These are phyloP conservation scores for Russula earlei DNA, from an alignment of 768 basidiomycete species.

Conservation along the genomic window DNA sequence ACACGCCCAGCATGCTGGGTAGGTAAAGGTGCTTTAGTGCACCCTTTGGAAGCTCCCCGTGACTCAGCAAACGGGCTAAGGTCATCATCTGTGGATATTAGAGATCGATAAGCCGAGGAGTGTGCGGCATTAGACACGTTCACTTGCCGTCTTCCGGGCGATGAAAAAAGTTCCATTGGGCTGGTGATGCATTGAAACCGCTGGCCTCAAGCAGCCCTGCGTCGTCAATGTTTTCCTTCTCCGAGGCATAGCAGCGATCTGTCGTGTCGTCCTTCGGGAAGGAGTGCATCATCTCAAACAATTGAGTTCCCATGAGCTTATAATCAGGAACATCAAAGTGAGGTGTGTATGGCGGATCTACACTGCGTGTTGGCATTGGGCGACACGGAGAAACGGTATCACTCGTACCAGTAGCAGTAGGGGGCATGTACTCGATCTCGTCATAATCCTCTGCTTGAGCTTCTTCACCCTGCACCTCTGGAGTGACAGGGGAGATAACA, in stretches of 20 bases:
- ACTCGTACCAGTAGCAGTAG: constrained; percentile 39
- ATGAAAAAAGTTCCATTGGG: constrained; percentile 10
- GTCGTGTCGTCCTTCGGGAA: constrained; percentile 28
- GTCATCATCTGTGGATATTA: constrained; percentile 2
- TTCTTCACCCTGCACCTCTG: constrained; percentile 21
- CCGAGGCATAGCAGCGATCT: constrained; percentile 22
- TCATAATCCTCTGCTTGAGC: constrained; percentile 28
- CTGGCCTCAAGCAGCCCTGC: constrained; percentile 10
- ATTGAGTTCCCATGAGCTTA: constrained; percentile 30
- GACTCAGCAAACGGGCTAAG: neutral
- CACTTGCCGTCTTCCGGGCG: constrained; percentile 13
- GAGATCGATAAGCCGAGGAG: neutral
- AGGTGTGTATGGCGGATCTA: constrained; percentile 37
- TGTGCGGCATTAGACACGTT: neutral
- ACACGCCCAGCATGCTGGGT: neutral
- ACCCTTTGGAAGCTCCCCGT: neutral
- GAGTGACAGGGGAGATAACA: constrained; percentile 25
- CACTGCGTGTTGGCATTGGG: neutral
- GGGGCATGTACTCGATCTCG: constrained; percentile 50
- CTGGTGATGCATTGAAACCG: constrained; percentile 4
- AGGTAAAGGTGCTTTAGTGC: neutral
- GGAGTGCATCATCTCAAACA: constrained; percentile 32
- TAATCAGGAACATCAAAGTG: constrained; percentile 44
- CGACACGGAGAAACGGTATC: neutral
- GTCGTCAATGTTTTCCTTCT: constrained; percentile 10